phyloP scores from a whole-genome alignment of 495 filamentous ascomycete genomes.

The Tricharina praecox region DNA sequence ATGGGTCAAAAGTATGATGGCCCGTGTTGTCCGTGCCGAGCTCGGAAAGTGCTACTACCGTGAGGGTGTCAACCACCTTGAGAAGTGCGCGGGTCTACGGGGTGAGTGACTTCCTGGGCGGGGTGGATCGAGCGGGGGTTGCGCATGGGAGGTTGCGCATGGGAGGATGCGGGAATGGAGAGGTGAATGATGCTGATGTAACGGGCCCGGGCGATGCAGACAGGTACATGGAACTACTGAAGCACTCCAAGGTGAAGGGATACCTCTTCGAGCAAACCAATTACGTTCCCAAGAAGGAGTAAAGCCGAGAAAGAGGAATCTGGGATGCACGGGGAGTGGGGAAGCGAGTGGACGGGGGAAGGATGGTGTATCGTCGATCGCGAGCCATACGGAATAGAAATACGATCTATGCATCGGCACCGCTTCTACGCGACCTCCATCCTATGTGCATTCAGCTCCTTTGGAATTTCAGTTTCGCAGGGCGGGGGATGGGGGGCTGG shows the following conservation, averaged over 20 bases:
- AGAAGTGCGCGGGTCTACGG: constrained; percentile 85
- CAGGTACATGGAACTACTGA: constrained; percentile 79
- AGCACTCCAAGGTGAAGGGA: constrained; percentile 67
- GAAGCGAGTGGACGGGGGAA: neutral
- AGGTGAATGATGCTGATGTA: neutral
- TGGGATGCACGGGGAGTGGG: neutral
- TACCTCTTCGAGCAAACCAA: constrained; percentile 90
- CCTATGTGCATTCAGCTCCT: too few relatives aligned
- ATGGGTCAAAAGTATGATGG: constrained; percentile 97
- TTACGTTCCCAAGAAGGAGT: constrained; percentile 30
- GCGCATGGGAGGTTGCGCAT: too few relatives aligned
- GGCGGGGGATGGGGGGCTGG: too few relatives aligned
- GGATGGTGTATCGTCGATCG: constrained; percentile 13
- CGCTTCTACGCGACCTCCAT: too few relatives aligned
- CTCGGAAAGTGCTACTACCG: constrained; percentile 86
- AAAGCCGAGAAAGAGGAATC: too few relatives aligned
- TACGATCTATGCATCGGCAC: constrained; percentile 1
- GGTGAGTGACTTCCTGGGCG: constrained; percentile 39
- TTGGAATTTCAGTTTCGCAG: too few relatives aligned
- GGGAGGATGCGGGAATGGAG: neutral
- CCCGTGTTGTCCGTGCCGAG: constrained; percentile 79
- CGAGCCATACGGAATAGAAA: neutral
- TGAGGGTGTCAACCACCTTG: constrained; percentile 91
- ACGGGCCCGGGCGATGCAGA: constrained; percentile 37
- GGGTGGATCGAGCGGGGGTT: too few relatives aligned